Evolutionary conservation across 2,329 filamentous ascomycete species (phyloP), one percentile per base, ranked within the genome.

Genomic region (Claviceps sp.): DNA sequence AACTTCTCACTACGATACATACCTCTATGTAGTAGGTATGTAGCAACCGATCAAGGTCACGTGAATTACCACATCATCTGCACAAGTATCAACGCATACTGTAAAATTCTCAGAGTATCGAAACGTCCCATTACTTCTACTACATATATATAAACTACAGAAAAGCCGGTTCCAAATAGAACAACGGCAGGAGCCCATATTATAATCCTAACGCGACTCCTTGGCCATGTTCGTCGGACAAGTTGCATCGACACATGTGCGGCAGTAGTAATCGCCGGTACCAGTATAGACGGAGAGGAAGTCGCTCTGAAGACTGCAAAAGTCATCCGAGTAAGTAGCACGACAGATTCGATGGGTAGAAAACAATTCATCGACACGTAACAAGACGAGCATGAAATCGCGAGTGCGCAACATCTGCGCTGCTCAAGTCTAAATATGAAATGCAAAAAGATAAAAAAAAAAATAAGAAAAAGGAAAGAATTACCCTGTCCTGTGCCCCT

Each of bases 401-500:
- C 51, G 50, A 37, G 38, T 47, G 47, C 50, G 49, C 50, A 47
- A 52, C 38, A 29, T 45, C 40, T 44, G 50, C 49, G 49, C 45
- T 48, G 37, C 44, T 29, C 53, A 49, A 50, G 56, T 61, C 60
- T 60, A 61, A 48, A 34, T 46, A 47, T 29, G 26, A 50, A 44
- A 45, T 29, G 36, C n/a, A 22, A 20, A 40, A 40, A 56, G 53
- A 55, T 52, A 26, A 38, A 44, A 4, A 34, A 34, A 34, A 60
- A 50, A 17, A 44, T n/a, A n/a, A n/a, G n/a, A 26, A n/a, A 50
- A 44, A 40, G 17, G 36, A n/a, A 22, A 20, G 29, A 46, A 40
- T 56, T 53, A 55, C 52, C 22, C 43, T 44, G 44, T 58, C 56
- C 34, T 56, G 53, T 59, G 43, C 44, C 60, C 13, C 58, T 64